Evolutionary conservation across 2,329 filamentous ascomycete species (phyloP).

Genomic region (Dactylellina drechsleri): DNA sequence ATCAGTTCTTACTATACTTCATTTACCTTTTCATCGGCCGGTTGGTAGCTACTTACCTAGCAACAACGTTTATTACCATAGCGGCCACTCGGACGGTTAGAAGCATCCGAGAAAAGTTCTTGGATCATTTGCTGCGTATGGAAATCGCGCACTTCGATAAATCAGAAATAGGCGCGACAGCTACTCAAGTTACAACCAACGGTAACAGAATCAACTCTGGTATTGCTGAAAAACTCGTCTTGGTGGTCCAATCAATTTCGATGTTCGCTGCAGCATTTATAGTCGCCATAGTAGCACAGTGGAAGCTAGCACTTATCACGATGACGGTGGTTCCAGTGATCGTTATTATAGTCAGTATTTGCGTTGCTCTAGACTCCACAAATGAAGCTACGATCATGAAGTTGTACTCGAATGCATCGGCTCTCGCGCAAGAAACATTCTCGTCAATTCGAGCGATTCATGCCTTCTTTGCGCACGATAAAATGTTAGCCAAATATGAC

Average conservation of each 20-base stretch:
- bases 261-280: conserved; percentile 68
- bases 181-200: conserved; percentile 69
- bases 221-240: conserved; percentile 65
- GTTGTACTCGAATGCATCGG: conserved; percentile 69
- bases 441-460: conserved; percentile 71
- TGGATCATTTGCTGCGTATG: conserved; percentile 72
- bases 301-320: conserved; percentile 71
- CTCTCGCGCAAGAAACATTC: conserved; percentile 72
- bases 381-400: conserved; percentile 64
- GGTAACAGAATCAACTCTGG: conserved; percentile 73
- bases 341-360: conserved; percentile 64
- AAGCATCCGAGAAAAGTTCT: conserved; percentile 69
- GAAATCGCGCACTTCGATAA: conserved; percentile 75
- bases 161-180: conserved; percentile 57
- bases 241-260: conserved; percentile 68
- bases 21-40: conserved; percentile 76
- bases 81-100: conserved; percentile 67
- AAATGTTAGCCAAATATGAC: conserved; percentile 68
- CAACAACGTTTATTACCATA: conserved; percentile 67
- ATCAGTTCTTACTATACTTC: conserved; percentile 68
- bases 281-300: conserved; percentile 69
- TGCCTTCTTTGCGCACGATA: conserved; percentile 71
- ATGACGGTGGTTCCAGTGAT: conserved; percentile 70
- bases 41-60: conserved; percentile 72
- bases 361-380: conserved; percentile 70